Conservation (phyloP, 2,329 filamentous ascomycete species). For the Botrytis pseudocinerea region DNA sequence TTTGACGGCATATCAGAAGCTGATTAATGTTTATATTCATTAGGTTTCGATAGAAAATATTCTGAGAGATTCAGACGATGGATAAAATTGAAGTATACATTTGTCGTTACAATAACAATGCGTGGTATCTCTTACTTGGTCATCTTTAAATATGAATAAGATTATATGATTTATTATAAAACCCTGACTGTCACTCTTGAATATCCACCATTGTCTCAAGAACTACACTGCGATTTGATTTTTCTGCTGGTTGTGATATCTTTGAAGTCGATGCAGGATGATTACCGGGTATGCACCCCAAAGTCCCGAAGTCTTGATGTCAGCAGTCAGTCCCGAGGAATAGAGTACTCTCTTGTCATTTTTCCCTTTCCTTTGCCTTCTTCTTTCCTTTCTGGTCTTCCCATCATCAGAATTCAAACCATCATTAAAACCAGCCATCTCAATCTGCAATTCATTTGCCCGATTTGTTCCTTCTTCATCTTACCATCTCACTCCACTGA, state of each 20-base stretch:
- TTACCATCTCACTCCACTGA: not conserved
- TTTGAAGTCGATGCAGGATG: not conserved
- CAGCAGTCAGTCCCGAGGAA: not conserved
- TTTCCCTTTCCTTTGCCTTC: not conserved
- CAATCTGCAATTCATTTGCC: not conserved
- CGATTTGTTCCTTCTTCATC: not conserved
- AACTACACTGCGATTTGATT: not conserved
- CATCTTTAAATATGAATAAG: not conserved
- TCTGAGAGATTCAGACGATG: not conserved
- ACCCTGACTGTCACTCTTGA: not conserved
- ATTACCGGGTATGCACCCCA: not conserved
- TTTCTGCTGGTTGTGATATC: not conserved
- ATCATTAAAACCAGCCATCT: not conserved
- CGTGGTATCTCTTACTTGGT: not conserved
- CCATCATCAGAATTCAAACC: not conserved
- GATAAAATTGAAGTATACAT: not conserved
- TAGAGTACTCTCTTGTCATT: not conserved
- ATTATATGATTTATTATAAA: not conserved
- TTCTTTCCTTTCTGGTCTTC: not conserved
- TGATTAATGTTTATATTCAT: not conserved
- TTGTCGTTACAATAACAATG: not conserved
- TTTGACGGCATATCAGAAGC: not conserved
- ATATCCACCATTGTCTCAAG: not conserved
- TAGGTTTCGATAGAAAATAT: not conserved
- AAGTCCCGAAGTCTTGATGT: not conserved